phyloP scores from a whole-genome alignment of 208 protist species.

The Angomonas deanei region DNA sequence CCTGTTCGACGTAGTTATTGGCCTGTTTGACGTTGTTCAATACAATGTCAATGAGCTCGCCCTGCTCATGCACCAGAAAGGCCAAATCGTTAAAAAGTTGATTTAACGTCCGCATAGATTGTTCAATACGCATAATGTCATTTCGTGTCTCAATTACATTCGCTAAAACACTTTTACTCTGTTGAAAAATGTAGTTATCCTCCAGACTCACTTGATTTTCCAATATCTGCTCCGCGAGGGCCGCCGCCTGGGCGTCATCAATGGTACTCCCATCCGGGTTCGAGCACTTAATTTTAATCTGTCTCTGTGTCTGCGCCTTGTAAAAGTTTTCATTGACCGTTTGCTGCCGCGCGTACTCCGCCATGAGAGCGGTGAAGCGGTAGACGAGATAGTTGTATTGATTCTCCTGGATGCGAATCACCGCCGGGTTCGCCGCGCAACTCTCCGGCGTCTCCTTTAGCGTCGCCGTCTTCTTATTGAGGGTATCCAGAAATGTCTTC shows the following conservation, averaged over 20 bases:
- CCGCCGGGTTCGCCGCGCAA: conserved; percentile 52
- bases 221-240: conserved; percentile 72
- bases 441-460: conserved; percentile 59
- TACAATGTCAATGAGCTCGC: conserved; percentile 82
- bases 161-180: conserved; percentile 81
- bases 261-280: conserved; percentile 72
- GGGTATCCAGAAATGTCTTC: conserved; percentile 45
- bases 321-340: conserved; percentile 54
- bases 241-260: conserved; percentile 60
- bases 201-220: conserved; percentile 44
- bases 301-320: conserved; percentile 75
- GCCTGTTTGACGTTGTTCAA: conserved; percentile 62
- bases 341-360: conserved; percentile 60
- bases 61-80: conserved; percentile 85
- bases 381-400: conserved; percentile 56
- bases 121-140: conserved; percentile 88
- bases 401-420: conserved; percentile 87
- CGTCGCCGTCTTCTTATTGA: conserved; percentile 55
- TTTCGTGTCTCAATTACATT: conserved; percentile 83
- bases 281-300: conserved; percentile 89
- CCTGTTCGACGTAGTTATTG: conserved; percentile 53
- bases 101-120: conserved; percentile 80
- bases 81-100: conserved; percentile 88
- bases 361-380: conserved; percentile 47
- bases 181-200: conserved; percentile 81